Evolutionary conservation across 2,329 filamentous ascomycete species (phyloP).

Genomic region (Colletotrichum gigasporum): DNA sequence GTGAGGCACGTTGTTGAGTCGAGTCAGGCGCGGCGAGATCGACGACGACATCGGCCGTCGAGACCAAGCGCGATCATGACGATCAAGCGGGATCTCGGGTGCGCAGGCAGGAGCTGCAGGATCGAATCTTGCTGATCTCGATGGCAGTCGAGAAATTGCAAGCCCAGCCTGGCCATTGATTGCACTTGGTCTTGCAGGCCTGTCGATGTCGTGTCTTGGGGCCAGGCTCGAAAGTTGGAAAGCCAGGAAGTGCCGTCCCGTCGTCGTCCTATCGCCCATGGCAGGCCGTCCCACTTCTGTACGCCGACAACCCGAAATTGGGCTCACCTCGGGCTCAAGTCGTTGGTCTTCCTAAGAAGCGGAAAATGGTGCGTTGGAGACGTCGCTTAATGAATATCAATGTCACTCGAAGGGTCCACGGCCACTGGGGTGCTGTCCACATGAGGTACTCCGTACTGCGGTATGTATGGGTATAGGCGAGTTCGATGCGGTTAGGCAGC

Average conservation of each 20-base stretch:
- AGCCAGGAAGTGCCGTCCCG: background rate
- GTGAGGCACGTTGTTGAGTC: background rate
- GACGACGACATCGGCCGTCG: background rate
- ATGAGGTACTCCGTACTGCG: no score
- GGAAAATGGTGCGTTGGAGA: background rate
- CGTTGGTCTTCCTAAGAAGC: no score
- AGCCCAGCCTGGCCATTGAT: background rate
- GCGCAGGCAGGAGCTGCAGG: background rate
- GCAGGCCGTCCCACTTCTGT: background rate
- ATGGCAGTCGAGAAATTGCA: background rate
- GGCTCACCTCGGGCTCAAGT: background rate
- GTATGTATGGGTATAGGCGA: no score
- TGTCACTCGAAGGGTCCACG: background rate
- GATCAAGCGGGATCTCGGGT: background rate
- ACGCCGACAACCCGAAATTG: constrained; percentile 7
- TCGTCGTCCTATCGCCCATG: no score
- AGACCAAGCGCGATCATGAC: background rate
- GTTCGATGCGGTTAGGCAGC: no score
- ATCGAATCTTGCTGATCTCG: constrained; percentile 7
- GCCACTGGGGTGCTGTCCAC: background rate
- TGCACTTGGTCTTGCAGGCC: no score
- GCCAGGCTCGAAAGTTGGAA: constrained; percentile 1
- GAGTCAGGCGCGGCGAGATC: background rate
- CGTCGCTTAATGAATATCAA: background rate
- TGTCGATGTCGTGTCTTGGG: background rate